phyloP scores from a whole-genome alignment of 2,329 filamentous ascomycete genomes.

The Fusarium setosum region DNA sequence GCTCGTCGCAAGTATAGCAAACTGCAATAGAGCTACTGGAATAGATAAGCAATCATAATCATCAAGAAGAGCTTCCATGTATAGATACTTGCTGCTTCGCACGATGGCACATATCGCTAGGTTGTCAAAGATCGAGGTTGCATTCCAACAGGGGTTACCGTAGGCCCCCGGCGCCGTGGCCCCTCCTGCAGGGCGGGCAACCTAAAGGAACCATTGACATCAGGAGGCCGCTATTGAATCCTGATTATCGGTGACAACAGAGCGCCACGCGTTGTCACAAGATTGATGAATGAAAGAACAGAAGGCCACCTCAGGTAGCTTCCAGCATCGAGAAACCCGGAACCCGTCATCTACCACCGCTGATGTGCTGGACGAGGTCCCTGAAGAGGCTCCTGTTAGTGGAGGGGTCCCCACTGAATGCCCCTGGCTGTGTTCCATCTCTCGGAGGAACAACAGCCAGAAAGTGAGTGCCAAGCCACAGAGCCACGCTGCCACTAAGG shows the following conservation, averaged over 20 bases:
- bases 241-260: constrained; percentile 6
- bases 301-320: no score
- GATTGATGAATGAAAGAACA: no score
- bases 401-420: not conserved
- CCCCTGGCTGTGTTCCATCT: constrained; percentile 3
- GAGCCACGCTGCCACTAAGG: not conserved
- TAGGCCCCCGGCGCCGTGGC: not conserved
- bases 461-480: constrained; percentile 20
- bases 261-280: not conserved
- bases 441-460: constrained; percentile 21
- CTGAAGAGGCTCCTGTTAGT: constrained; percentile 15
- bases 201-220: not conserved
- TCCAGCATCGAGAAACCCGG: not conserved
- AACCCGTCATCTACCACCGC: not conserved
- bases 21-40: not conserved
- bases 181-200: not conserved
- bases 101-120: not conserved
- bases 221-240: constrained; percentile 14
- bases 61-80: no score
- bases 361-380: not conserved
- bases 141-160: not conserved
- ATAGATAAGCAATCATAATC: no score
- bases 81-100: not conserved
- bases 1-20: no score
- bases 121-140: not conserved